Conservation (phyloP, 2,329 filamentous ascomycete species). For the Colletotrichum spinosum region DNA sequence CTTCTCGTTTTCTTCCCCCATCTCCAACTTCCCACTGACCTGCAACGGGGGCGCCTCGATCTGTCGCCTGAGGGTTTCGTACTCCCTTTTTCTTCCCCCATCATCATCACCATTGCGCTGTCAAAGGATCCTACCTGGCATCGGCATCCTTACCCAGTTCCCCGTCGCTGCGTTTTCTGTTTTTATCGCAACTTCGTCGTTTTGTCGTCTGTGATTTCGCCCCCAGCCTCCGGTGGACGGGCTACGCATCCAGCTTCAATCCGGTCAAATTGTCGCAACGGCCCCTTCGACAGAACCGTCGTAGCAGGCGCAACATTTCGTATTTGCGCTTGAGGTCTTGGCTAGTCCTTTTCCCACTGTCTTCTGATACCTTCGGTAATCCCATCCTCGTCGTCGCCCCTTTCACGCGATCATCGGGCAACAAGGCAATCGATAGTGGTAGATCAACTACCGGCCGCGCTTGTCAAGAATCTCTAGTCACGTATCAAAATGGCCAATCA, state of each 20-base stretch:
- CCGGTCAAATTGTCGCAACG: slow-evolving; percentile 28
- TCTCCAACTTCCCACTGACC: slow-evolving; percentile 43
- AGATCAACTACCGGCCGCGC: slow-evolving; percentile 38
- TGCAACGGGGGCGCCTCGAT: slow-evolving; percentile 36
- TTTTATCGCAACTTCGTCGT: slow-evolving; percentile 15
- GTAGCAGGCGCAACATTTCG: slow-evolving; percentile 8
- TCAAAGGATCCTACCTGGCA: slow-evolving; percentile 9
- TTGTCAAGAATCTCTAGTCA: slow-evolving; percentile 12
- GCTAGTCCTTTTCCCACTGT: background rate
- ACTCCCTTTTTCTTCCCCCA: slow-evolving; percentile 38
- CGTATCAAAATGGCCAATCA: slow-evolving; percentile 75
- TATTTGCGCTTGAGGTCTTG: background rate
- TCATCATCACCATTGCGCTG: slow-evolving; percentile 33
- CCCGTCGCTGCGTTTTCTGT: slow-evolving; percentile 18
- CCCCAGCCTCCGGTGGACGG: slow-evolving; percentile 35
- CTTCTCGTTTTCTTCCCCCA: slow-evolving; percentile 48
- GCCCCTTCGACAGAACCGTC: slow-evolving; percentile 13
- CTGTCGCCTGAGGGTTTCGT: slow-evolving; percentile 35
- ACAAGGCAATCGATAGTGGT: slow-evolving; percentile 29
- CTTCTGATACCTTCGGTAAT: slow-evolving; percentile 9
- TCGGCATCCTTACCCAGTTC: slow-evolving; percentile 14
- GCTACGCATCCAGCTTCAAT: slow-evolving; percentile 36
- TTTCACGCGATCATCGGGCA: slow-evolving; percentile 37
- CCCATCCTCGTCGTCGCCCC: slow-evolving; percentile 11
- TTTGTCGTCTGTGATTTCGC: slow-evolving; percentile 21